Evolutionary conservation across 768 basidiomycete genomes (phyloP).

Genomic region (Agaricus blazei): DNA sequence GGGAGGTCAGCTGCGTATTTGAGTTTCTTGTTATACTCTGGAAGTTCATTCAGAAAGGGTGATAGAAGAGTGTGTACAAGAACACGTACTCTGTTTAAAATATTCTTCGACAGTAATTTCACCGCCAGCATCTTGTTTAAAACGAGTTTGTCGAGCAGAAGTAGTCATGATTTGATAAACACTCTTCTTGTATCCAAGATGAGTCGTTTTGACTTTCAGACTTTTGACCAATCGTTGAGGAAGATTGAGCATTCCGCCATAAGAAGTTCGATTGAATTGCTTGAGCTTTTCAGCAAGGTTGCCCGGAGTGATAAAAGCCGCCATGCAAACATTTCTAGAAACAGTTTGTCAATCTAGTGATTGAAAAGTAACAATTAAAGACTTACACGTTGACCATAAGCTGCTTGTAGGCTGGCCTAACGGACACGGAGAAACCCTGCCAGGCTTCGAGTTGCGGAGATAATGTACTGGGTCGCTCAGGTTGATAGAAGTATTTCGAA

Average conservation of each 20-base stretch:
- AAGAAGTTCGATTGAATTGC: slow-evolving; percentile 33
- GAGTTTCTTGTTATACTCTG: slow-evolving; percentile 54
- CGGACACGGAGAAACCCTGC: slow-evolving; percentile 42
- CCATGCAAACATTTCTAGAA: slow-evolving; percentile 45
- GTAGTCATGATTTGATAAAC: slow-evolving; percentile 13
- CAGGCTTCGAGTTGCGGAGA: slow-evolving; percentile 26
- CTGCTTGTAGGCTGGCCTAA: slow-evolving; percentile 39
- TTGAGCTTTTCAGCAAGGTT: slow-evolving; percentile 55
- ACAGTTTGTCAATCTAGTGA: not conserved
- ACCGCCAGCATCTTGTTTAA: slow-evolving; percentile 26
- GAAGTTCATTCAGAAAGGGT: not conserved
- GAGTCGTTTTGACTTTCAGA: slow-evolving; percentile 51
- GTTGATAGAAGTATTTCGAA: slow-evolving; percentile 38
- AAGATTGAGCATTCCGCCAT: slow-evolving; percentile 37
- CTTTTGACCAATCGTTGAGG: slow-evolving; percentile 42
- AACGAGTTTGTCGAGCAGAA: slow-evolving; percentile 16
- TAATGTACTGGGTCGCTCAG: slow-evolving; percentile 18
- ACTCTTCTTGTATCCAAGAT: slow-evolving; percentile 51
- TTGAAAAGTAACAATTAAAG: not conserved
- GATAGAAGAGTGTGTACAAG: not conserved
- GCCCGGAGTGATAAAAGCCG: slow-evolving; percentile 48
- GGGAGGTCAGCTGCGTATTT: slow-evolving; percentile 35
- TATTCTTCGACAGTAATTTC: slow-evolving; percentile 55
- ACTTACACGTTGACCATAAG: slow-evolving; percentile 46
- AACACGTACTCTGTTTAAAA: slow-evolving; percentile 48